Base-by-base conservation (phyloP, 306 rosid species). In the Ammopiptanthus mongolicus region DNA sequence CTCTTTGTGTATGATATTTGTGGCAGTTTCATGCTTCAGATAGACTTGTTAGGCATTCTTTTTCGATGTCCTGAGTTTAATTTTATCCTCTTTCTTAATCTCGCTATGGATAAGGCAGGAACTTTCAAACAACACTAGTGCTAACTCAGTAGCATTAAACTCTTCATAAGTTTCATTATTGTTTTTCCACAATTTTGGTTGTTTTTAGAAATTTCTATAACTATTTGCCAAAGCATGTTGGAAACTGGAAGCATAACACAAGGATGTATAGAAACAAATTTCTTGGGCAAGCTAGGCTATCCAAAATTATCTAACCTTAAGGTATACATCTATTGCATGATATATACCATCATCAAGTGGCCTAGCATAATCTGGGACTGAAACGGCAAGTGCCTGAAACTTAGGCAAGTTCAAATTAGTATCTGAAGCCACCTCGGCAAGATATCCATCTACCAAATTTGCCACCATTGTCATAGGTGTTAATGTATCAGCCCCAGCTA, bases 341-440 rank as follows among this genome's bases (percentile, higher is more conserved):
- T 93, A 93, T 78, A 93, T 70, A 51, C 93, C 95, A 80, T 93
- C 98, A 79, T 88, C 90, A 34, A 87, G 70, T 12, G 93, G 87
- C 75, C 97, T 91, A 31, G 92, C 88, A 82, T 88, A 90, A 69
- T 93, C 98, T 37, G 98, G 97, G 80, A 93, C 69, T 29, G 83
- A 84, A 67, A 88, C 86, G 68, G 95, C 95, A 75, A 93, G 93
- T 6, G 97, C 83, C 65, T 87, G 95, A 78, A 93, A 93, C 80
- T 93, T 90, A 1, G 88, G 79, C 77, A 86, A 67, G 85, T 80
- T 93, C 71, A 93, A 64, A 82, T 93, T 88, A 58, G 89, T 83
- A 80, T 93, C 98, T 13, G 92, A 91, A 50, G 97, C 93, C 47
- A 89, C 98, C 84, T 93, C 95, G 5, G 95, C 88, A 36, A 93